Conservation (phyloP, 257 asterid species). For the Solanum chilense region DNA sequence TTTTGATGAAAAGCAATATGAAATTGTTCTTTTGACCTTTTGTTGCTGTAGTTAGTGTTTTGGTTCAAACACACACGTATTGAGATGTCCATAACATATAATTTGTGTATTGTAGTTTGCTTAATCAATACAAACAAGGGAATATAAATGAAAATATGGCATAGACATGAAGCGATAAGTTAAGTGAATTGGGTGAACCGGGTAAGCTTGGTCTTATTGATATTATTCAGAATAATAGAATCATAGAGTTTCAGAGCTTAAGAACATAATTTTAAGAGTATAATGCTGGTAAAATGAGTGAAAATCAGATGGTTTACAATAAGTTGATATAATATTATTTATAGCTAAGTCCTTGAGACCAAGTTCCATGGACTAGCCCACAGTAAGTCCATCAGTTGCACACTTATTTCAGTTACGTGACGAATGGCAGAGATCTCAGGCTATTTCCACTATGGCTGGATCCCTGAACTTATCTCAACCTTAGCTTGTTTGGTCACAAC, state of each 20-base stretch:
- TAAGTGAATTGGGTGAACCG: not conserved
- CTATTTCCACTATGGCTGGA: not conserved
- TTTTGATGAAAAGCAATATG: not conserved
- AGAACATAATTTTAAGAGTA: not conserved
- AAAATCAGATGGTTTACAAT: not conserved
- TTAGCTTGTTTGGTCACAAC: not conserved
- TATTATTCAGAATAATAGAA: not conserved
- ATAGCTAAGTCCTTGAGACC: not conserved
- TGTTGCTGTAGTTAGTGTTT: not conserved
- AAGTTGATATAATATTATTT: not conserved
- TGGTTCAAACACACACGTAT: not conserved
- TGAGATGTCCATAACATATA: not conserved
- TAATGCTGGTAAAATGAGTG: not conserved
- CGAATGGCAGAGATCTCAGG: not conserved
- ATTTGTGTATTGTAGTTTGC: not conserved
- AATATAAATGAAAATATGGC: not conserved
- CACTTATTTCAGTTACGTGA: not conserved
- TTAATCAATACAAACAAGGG: not conserved
- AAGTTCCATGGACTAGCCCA: not conserved
- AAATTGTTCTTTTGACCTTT: not conserved
- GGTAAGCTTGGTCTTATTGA: not conserved
- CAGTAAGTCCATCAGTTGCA: not conserved
- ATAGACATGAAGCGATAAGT: not conserved
- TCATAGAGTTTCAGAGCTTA: not conserved
- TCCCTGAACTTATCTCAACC: not conserved